Percentiles rank a stretch among this genome's conserved stretches.
These are phyloP conservation scores for Cladorrhinum sp. DNA, from an alignment of 2,329 filamentous ascomycete genomes.

Conservation along the genomic window DNA sequence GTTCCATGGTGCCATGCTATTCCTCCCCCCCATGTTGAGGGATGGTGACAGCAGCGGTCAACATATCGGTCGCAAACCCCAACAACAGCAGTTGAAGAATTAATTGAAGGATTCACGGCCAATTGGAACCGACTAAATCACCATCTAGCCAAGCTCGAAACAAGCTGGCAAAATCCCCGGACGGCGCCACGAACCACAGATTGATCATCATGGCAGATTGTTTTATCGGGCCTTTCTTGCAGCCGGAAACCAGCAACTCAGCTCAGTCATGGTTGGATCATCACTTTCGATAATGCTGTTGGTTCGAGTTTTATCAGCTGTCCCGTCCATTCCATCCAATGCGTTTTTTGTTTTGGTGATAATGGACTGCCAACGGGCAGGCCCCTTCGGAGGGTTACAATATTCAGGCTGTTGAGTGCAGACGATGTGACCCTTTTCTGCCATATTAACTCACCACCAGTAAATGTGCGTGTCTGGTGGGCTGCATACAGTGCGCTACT, in stretches of 20 bases:
- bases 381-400: slow-evolving; percentile 4
- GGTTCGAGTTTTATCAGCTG: not conserved
- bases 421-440: not conserved
- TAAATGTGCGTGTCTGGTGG: not conserved
- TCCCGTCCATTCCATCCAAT: not conserved
- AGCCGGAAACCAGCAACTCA: not conserved
- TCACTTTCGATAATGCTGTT: not conserved
- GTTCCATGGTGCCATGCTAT: not conserved
- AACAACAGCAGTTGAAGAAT: not conserved
- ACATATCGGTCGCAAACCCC: not conserved
- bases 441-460: not conserved
- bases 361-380: not conserved
- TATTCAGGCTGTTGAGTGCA: slow-evolving; percentile 1
- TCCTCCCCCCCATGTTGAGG: not conserved
- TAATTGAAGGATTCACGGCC: not conserved
- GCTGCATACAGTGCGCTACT: too few species aligned
- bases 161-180: not conserved
- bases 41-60: not conserved
- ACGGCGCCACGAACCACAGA: not conserved
- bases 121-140: not conserved
- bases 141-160: not conserved
- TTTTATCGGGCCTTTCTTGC: slow-evolving; percentile 10
- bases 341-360: not conserved
- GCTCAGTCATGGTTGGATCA: not conserved
- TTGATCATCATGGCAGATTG: not conserved